Evolutionary conservation across 2,329 filamentous ascomycete species (phyloP).

Genomic region (Ceratocystis huliohia): DNA sequence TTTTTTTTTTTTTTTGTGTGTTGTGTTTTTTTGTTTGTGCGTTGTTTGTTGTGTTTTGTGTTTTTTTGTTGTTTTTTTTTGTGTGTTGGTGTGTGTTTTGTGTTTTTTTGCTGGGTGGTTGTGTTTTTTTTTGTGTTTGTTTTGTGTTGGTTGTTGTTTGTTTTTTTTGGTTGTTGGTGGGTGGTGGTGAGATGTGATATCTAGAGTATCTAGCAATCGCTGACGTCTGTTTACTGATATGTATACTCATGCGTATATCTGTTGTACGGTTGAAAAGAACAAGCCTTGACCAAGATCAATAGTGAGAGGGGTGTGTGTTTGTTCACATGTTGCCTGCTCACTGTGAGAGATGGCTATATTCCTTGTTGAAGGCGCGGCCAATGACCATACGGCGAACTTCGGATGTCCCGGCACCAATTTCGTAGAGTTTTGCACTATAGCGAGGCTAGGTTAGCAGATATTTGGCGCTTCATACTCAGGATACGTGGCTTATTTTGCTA

Average conservation of each 20-base stretch:
- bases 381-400: slow-evolving; percentile 93
- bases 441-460: slow-evolving; percentile 25
- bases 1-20: no score
- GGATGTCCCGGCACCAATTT: slow-evolving; percentile 92
- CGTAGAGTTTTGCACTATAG: slow-evolving; percentile 61
- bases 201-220: neutral
- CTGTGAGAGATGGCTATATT: slow-evolving; percentile 42
- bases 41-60: no score
- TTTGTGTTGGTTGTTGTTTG: no score
- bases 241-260: neutral
- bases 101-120: no score
- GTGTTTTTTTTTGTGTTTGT: no score
- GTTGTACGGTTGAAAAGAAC: neutral
- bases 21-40: no score
- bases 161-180: no score
- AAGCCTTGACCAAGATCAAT: neutral
- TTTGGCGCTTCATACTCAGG: neutral
- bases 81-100: no score
- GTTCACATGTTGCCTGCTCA: neutral
- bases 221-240: neutral
- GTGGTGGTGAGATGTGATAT: no score
- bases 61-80: no score
- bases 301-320: neutral
- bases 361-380: slow-evolving; percentile 79
- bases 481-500: no score